Evolutionary conservation across 2,329 filamentous ascomycete genomes (phyloP).

Genomic region (Neonectria neomacrospora): DNA sequence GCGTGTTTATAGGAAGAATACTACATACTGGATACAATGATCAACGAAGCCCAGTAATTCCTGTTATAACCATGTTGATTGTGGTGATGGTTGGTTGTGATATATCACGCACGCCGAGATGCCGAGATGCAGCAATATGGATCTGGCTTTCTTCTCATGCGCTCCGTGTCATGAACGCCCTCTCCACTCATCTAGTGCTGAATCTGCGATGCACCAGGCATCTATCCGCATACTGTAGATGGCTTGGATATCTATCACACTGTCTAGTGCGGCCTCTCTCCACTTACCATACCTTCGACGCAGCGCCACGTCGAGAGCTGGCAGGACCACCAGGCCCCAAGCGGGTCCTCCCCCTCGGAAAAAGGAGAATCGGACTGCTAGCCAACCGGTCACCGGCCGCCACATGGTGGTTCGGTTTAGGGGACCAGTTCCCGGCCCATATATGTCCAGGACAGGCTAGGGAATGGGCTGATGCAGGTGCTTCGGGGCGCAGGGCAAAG

Average conservation of each 20-base stretch:
- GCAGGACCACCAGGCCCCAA: background rate
- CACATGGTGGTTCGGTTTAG: slow-evolving; percentile 26
- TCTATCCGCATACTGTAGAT: background rate
- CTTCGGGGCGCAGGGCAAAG: slow-evolving; percentile 29
- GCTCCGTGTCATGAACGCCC: too few relatives aligned
- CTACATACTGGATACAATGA: background rate
- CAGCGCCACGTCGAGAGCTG: background rate
- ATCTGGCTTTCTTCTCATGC: slow-evolving; percentile 3
- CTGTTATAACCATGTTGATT: slow-evolving; percentile 12
- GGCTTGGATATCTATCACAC: background rate
- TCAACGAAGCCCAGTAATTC: slow-evolving; percentile 8
- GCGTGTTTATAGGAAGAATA: background rate
- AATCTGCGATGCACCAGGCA: slow-evolving; percentile 10
- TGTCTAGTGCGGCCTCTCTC: background rate
- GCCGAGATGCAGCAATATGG: background rate
- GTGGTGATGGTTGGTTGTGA: background rate
- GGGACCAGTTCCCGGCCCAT: slow-evolving; percentile 7
- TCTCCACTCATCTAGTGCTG: slow-evolving; percentile 3
- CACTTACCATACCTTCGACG: slow-evolving; percentile 7
- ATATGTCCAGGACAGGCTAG: slow-evolving; percentile 19
- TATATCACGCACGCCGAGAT: slow-evolving; percentile 3
- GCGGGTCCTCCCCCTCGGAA: slow-evolving; percentile 3
- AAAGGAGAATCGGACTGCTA: slow-evolving; percentile 2
- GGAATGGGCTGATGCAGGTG: slow-evolving; percentile 42
- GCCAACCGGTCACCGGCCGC: slow-evolving; percentile 17